Evolutionary conservation across 2,329 filamentous ascomycete species (phyloP).

Genomic region (Microsporum audouinii): DNA sequence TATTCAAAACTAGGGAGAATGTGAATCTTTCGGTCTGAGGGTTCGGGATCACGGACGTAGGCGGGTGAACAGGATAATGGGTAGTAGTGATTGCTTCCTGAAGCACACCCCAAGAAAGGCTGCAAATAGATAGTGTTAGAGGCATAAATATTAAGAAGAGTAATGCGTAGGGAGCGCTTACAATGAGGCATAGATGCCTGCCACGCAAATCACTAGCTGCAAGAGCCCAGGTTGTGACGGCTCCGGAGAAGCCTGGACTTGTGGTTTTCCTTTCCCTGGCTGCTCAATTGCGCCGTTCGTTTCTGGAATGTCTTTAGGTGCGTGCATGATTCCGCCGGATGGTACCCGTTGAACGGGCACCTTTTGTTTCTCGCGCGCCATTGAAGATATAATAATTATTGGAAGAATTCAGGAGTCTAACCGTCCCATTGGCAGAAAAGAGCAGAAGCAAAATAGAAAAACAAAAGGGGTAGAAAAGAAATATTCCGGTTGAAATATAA

Average conservation of each 20-base stretch:
- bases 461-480: background rate
- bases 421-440: background rate
- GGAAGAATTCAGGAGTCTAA: background rate
- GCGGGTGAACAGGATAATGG: slow-evolving; percentile 54
- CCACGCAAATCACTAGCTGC: slow-evolving; percentile 76
- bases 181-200: slow-evolving; percentile 95
- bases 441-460: background rate
- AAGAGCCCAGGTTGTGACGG: slow-evolving; percentile 47
- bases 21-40: slow-evolving; percentile 60
- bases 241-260: slow-evolving; percentile 21
- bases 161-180: slow-evolving; percentile 33
- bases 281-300: slow-evolving; percentile 23
- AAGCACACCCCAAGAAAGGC: slow-evolving; percentile 88
- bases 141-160: background rate
- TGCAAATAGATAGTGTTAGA: slow-evolving; percentile 23
- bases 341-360: slow-evolving; percentile 53
- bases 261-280: slow-evolving; percentile 10
- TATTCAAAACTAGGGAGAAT: slow-evolving; percentile 91
- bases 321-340: slow-evolving; percentile 53
- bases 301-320: slow-evolving; percentile 23
- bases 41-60: slow-evolving; percentile 34
- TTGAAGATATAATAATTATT: slow-evolving; percentile 22
- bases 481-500: background rate
- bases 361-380: slow-evolving; percentile 63
- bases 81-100: slow-evolving; percentile 97